Conservation (phyloP, 176 grass and related monocot species). For the Oryza meridionalis region DNA sequence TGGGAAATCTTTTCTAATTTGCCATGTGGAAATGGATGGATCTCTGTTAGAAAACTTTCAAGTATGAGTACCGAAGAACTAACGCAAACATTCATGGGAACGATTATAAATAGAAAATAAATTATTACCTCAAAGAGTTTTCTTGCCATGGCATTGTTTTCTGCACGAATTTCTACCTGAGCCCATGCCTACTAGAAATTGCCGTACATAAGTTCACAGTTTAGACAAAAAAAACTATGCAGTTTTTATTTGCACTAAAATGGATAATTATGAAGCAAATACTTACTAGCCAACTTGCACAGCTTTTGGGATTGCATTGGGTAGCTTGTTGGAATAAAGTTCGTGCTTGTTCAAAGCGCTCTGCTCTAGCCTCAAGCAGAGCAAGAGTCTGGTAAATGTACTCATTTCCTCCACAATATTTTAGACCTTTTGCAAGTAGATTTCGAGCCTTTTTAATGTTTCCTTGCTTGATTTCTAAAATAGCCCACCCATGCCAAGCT, state of each 20-base stretch:
- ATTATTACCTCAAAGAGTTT: constrained; percentile 93
- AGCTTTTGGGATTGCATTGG: constrained; percentile 91
- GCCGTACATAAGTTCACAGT: constrained; percentile 38
- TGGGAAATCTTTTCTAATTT: constrained; percentile 20
- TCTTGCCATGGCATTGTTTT: constrained; percentile 75
- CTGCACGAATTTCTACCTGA: constrained; percentile 88
- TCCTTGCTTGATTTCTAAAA: constrained; percentile 96
- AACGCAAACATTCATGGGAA: constrained; percentile 25
- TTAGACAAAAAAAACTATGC: neutral
- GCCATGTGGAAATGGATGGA: neutral
- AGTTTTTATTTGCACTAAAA: constrained; percentile 32
- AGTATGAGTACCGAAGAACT: neutral
- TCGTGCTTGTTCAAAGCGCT: constrained; percentile 76
- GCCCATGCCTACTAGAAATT: constrained; percentile 88
- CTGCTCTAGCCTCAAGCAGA: constrained; percentile 90
- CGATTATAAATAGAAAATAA: constrained; percentile 35
- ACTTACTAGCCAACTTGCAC: constrained; percentile 98
- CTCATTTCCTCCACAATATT: constrained; percentile 93
- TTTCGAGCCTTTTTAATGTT: constrained; percentile 90
- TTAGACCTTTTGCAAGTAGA: constrained; percentile 87
- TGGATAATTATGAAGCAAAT: constrained; percentile 45
- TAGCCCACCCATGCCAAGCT: constrained; percentile 98
- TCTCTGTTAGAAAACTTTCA: constrained; percentile 14
- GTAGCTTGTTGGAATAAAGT: constrained; percentile 87
- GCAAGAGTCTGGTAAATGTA: constrained; percentile 99